These are phyloP conservation scores for Xylariaceae sp. DNA, from an alignment of 2,329 filamentous ascomycete genomes.

Conservation along the genomic window DNA sequence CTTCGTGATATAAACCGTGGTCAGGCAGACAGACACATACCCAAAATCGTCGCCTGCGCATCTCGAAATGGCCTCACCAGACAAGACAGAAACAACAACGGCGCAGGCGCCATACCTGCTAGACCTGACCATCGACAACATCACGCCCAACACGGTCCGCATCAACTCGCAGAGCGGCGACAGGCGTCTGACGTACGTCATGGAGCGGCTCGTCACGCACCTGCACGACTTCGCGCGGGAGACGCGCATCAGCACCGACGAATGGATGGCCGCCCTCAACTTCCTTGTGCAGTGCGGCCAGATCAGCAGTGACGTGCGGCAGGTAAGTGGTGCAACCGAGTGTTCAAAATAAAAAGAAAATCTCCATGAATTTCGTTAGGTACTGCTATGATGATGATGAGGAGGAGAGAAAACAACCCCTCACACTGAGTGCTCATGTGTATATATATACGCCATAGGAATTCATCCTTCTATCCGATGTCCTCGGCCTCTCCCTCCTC, in stretches of 20 bases:
- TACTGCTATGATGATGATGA: not conserved
- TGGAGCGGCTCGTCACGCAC: slow-evolving; percentile 69
- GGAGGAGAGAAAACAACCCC: not conserved
- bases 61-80: no score
- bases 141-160: slow-evolving; percentile 67
- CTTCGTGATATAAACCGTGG: no score
- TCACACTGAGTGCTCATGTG: slow-evolving; percentile 8
- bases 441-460: slow-evolving; percentile 51
- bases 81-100: no score
- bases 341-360: no score
- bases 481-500: slow-evolving; percentile 72
- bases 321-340: slow-evolving; percentile 53
- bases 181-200: slow-evolving; percentile 62
- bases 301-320: slow-evolving; percentile 67
- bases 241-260: slow-evolving; percentile 66
- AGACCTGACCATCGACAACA: slow-evolving; percentile 73
- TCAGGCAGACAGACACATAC: no score
- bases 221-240: slow-evolving; percentile 79
- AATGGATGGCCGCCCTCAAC: slow-evolving; percentile 70
- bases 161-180: slow-evolving; percentile 69
- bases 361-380: not conserved
- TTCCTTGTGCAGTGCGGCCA: slow-evolving; percentile 70
- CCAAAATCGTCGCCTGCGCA: no score
- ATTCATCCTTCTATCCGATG: slow-evolving; percentile 77
- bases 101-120: slow-evolving; percentile 53